Conservation (phyloP, 345 rosid genomes). For the Arabidopsis thaliana region DNA sequence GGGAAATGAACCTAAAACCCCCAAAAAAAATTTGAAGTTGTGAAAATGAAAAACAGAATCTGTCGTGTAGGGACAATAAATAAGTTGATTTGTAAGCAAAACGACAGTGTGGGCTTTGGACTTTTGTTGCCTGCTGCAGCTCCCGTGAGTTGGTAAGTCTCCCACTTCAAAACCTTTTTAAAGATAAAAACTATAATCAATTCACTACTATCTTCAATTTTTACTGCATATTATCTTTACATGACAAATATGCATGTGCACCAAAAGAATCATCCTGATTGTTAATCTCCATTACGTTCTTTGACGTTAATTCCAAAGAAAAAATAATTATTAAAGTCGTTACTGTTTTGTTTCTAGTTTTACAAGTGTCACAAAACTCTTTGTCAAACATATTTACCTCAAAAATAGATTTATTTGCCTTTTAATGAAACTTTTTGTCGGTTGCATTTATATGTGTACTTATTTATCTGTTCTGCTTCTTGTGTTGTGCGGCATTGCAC, state of each 20-base stretch:
- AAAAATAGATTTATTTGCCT: not conserved
- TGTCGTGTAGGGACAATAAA: conserved; percentile 33
- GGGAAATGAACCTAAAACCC: conserved; percentile 16
- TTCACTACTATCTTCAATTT: not conserved
- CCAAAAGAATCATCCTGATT: conserved; percentile 11
- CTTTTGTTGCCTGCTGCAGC: conserved; percentile 33
- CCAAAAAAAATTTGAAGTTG: not conserved
- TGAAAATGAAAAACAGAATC: conserved; percentile 13
- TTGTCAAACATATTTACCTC: not conserved
- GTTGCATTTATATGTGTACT: not conserved
- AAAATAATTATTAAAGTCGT: not conserved
- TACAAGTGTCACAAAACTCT: conserved; percentile 32
- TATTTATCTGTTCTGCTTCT: conserved; percentile 12
- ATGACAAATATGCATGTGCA: conserved; percentile 32
- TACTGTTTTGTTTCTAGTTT: not conserved
- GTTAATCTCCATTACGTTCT: conserved; percentile 20
- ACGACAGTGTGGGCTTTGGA: conserved; percentile 40
- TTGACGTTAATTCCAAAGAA: conserved; percentile 35
- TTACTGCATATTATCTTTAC: conserved; percentile 13
- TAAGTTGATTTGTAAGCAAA: conserved; percentile 16
- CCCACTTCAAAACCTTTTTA: conserved; percentile 28
- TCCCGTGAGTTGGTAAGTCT: conserved; percentile 41
- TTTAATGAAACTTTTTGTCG: not conserved
- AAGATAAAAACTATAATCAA: not conserved
- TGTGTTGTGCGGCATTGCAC: conserved; percentile 27